Conservation (phyloP, 257 asterid genomes). For the Penstemon davidsonii region DNA sequence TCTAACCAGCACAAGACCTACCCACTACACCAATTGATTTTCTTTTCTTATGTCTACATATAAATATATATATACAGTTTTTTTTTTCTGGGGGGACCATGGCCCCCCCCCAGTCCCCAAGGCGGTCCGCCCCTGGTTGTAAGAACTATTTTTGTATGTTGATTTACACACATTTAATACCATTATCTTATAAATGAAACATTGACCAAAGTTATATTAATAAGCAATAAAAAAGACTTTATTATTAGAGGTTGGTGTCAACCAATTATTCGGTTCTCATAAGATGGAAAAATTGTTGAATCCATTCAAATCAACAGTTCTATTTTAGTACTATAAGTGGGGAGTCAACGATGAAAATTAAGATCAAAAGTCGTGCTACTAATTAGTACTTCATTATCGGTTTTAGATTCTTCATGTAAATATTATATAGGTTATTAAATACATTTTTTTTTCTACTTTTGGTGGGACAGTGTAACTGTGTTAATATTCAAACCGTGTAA, state of each 20-base stretch:
- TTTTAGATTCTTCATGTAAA: background rate
- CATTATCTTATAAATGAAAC: slow-evolving; percentile 17
- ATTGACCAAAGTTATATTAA: background rate
- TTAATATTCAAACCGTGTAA: too few species aligned
- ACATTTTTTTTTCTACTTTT: too few species aligned
- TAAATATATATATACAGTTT: too few species aligned
- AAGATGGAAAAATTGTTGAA: slow-evolving; percentile 7
- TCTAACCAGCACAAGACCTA: too few species aligned
- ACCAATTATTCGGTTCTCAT: slow-evolving; percentile 24
- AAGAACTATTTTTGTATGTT: background rate
- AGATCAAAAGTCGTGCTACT: too few species aligned
- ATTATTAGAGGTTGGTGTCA: slow-evolving; percentile 22
- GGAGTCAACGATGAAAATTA: background rate
- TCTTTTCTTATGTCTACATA: too few species aligned
- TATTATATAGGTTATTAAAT: too few species aligned
- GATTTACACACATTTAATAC: slow-evolving; percentile 12
- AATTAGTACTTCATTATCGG: background rate
- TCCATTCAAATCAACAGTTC: background rate
- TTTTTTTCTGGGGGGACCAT: too few species aligned
- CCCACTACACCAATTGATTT: too few species aligned
- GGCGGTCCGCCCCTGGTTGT: too few species aligned
- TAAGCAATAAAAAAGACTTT: background rate
- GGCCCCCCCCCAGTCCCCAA: too few species aligned
- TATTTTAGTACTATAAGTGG: background rate
- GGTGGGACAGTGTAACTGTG: too few species aligned